Evolutionary conservation across 2,329 filamentous ascomycete species (phyloP), one percentile per base, ranked within the genome.

Genomic region (Alternaria novae-zelandiae): DNA sequence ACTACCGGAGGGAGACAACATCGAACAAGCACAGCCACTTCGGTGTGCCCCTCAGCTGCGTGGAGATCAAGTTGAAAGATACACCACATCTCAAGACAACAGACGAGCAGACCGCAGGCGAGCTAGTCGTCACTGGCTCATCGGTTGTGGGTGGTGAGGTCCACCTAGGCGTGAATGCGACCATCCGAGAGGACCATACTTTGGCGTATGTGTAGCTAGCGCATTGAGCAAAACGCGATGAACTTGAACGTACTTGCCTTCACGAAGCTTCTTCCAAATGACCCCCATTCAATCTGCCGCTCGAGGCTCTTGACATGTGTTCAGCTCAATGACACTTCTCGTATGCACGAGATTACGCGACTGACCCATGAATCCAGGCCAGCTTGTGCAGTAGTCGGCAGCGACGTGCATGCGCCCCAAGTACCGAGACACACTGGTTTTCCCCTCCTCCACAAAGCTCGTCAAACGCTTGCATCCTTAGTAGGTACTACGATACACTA

Each of bases 41-140:
- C 74, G 96, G 96, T 4, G 85, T 91, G 10, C 94, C 95, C 3
- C 76, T 96, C 44, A 92, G 91, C 67, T 91, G 89, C 70, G 86
- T 95, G 1, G 95, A 98, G 82, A 79, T 97, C 43, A 87, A 91
- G 73, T 78, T 97, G 64, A 87, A 85, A 70, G 90, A 93, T 74
- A 88, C 83, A 30, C 82, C 82, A 6, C 80, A 82, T 32, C 82
- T 87, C 66, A 89, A 88, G 79, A 90, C 89, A 3, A 89, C 87
- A 0, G 90, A 92, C 67, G 85, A 88, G 10, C 73, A 78, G 17
- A 60, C 60, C 30, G 75, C 76, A 4, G 79, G 78, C 43, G 83
- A 93, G 88, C 88, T 97, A 70, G 82, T 90, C 41, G 91, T 91
- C 4, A 85, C 85, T 32, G 93, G 93, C 1, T 91, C 92, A 12